Percentiles rank a stretch among this genome's conserved stretches.
Evolutionary conservation across 192 early-diverging fungal genomes (phyloP).

Genomic region (Mortierella hygrophila): DNA sequence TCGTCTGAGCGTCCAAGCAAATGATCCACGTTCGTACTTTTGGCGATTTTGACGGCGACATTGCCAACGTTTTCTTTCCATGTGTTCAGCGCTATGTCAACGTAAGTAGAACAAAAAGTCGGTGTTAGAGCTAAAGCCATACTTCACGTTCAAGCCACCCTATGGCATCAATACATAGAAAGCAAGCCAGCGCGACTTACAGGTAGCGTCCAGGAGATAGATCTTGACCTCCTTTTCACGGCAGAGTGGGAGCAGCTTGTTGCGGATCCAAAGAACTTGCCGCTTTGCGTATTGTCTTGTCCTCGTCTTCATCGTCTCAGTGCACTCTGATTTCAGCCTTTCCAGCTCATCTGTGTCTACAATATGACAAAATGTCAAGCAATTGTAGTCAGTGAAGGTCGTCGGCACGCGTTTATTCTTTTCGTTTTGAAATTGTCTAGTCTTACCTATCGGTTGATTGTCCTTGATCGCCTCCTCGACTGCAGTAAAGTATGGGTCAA

Average conservation of each 20-base stretch:
- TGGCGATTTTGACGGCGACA: slow-evolving; percentile 66
- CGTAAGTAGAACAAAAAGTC: neutral
- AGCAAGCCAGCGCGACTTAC: slow-evolving; percentile 34
- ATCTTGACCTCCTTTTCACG: slow-evolving; percentile 55
- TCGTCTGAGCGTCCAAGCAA: neutral
- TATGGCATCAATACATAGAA: too few relatives aligned
- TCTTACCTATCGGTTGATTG: slow-evolving; percentile 29
- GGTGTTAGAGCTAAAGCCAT: too few relatives aligned
- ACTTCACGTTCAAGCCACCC: neutral
- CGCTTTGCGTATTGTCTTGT: slow-evolving; percentile 92
- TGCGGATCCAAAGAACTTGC: slow-evolving; percentile 86
- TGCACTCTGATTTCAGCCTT: slow-evolving; percentile 62
- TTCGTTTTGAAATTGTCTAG: neutral
- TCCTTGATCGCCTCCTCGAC: slow-evolving; percentile 44
- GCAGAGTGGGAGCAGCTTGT: slow-evolving; percentile 74
- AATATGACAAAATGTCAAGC: neutral
- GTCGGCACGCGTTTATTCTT: neutral
- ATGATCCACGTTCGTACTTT: slow-evolving; percentile 43
- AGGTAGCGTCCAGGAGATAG: slow-evolving; percentile 80
- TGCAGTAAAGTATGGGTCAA: slow-evolving; percentile 75
- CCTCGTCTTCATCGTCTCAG: slow-evolving; percentile 87
- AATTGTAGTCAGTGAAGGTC: neutral
- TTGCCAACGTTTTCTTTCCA: slow-evolving; percentile 71
- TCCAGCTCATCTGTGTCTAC: slow-evolving; percentile 49
- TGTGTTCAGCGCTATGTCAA: slow-evolving; percentile 55